phyloP scores from a whole-genome alignment of 2,329 filamentous ascomycete genomes.

The Colletotrichum sp. region DNA sequence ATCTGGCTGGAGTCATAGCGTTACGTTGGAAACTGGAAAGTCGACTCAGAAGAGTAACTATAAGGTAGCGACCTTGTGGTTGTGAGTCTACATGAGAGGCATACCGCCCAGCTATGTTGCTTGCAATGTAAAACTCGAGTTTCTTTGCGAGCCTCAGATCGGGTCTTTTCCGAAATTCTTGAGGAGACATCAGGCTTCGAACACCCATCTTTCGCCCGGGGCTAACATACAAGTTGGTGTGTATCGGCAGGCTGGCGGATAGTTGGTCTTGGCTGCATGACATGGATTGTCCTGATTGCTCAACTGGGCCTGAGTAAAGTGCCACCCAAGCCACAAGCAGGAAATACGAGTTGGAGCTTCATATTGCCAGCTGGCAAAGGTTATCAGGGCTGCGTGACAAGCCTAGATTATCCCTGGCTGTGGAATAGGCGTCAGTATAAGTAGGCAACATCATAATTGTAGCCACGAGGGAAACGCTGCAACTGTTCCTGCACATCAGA shows the following conservation, averaged over 20 bases:
- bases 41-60: background rate
- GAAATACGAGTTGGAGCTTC: background rate
- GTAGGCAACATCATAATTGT: background rate
- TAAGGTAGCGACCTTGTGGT: background rate
- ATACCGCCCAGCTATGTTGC: background rate
- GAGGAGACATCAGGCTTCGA: background rate
- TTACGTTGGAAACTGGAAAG: background rate
- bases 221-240: background rate
- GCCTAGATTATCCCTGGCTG: background rate
- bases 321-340: background rate
- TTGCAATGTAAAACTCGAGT: background rate
- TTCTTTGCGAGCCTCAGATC: background rate
- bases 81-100: background rate
- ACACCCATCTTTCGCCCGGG: background rate
- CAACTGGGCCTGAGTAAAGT: background rate
- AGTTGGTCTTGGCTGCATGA: background rate
- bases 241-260: background rate
- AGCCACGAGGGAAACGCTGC: background rate
- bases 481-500: background rate
- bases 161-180: background rate
- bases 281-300: background rate
- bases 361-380: background rate
- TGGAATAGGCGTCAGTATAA: fast-evolving
- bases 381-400: background rate
- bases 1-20: background rate